phyloP scores from a whole-genome alignment of 2,329 filamentous ascomycete genomes.

The Fusarium brevicatenulatum region DNA sequence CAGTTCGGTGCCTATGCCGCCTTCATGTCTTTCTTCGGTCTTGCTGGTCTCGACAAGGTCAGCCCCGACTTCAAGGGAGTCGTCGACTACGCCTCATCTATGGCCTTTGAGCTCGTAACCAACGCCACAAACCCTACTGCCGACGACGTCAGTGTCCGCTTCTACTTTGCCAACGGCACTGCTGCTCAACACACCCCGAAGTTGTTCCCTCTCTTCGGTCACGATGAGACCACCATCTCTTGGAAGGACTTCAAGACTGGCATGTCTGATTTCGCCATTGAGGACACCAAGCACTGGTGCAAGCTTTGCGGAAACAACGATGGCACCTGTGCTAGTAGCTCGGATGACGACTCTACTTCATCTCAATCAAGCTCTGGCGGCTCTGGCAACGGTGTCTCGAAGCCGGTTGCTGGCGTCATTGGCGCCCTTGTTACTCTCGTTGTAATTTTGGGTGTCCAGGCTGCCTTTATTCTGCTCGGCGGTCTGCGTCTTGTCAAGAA shows the following conservation, averaged over 20 bases:
- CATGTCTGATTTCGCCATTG: conserved; percentile 74
- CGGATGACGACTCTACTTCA: conserved; percentile 32
- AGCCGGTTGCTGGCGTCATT: conserved; percentile 82
- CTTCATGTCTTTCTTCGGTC: conserved; percentile 72
- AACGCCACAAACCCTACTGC: conserved; percentile 58
- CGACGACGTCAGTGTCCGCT: conserved; percentile 66
- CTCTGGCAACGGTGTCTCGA: conserved; percentile 64
- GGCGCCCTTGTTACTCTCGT: conserved; percentile 73
- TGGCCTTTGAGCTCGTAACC: conserved; percentile 79
- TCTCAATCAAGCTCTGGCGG: conserved; percentile 31
- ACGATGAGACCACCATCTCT: conserved; percentile 62
- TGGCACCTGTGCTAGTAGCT: conserved; percentile 66
- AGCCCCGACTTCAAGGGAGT: conserved; percentile 76
- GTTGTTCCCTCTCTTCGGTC: conserved; percentile 69
- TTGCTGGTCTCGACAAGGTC: conserved; percentile 61
- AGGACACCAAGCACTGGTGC: conserved; percentile 77
- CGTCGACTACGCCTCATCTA: conserved; percentile 84
- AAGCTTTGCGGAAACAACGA: conserved; percentile 76
- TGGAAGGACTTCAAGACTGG: conserved; percentile 74
- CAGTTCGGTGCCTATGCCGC: conserved; percentile 71
- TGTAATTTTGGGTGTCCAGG: conserved; percentile 59
- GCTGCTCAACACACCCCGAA: conserved; percentile 62
- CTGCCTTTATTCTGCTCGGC: conserved; percentile 54
- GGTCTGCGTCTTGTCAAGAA: conserved; percentile 62
- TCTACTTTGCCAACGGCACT: conserved; percentile 70